These are phyloP conservation scores for Ustilago curta DNA, from an alignment of 1,284 basidiomycete genomes.

Conservation along the genomic window DNA sequence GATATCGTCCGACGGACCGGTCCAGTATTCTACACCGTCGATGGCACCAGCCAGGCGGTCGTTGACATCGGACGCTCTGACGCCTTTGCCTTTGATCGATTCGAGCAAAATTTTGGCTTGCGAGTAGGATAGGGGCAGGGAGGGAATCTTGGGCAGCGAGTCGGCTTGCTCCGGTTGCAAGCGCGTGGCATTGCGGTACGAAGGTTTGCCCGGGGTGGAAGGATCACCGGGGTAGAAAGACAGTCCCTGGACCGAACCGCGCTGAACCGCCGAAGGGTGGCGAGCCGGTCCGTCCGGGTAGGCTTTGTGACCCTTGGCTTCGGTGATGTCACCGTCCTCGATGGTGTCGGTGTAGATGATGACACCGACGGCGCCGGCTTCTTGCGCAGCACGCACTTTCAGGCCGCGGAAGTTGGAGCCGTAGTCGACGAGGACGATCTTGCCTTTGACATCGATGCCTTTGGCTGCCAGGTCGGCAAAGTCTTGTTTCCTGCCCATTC, in stretches of 20 bases:
- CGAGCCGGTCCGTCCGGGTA: slow-evolving; percentile 89
- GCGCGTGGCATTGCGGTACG: slow-evolving; percentile 84
- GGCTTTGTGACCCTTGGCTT: slow-evolving; percentile 74
- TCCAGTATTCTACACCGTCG: slow-evolving; percentile 72
- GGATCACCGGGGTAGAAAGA: slow-evolving; percentile 85
- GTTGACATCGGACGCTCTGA: slow-evolving; percentile 75
- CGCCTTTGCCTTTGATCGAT: slow-evolving; percentile 70
- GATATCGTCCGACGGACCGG: slow-evolving; percentile 69
- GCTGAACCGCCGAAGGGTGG: slow-evolving; percentile 78
- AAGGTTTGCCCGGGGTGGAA: slow-evolving; percentile 85
- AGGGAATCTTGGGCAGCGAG: slow-evolving; percentile 85
- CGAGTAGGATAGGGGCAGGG: slow-evolving; percentile 74
- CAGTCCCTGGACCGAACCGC: slow-evolving; percentile 84
- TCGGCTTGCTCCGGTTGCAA: slow-evolving; percentile 72
- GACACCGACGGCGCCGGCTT: slow-evolving; percentile 76
- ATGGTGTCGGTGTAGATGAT: slow-evolving; percentile 88
- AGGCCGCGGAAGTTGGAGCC: slow-evolving; percentile 85
- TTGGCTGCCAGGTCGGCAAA: slow-evolving; percentile 72
- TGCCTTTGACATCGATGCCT: slow-evolving; percentile 81
- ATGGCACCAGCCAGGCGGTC: slow-evolving; percentile 72
- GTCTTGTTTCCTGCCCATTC: slow-evolving; percentile 83
- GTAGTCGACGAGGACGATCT: slow-evolving; percentile 86
- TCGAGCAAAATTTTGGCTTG: slow-evolving; percentile 72
- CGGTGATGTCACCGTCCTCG: slow-evolving; percentile 86
- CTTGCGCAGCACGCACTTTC: slow-evolving; percentile 83